Percentiles rank a stretch among this genome's conserved stretches.
Conservation (phyloP, 1,284 basidiomycete genomes). For the Ceratobasidium sp. region DNA sequence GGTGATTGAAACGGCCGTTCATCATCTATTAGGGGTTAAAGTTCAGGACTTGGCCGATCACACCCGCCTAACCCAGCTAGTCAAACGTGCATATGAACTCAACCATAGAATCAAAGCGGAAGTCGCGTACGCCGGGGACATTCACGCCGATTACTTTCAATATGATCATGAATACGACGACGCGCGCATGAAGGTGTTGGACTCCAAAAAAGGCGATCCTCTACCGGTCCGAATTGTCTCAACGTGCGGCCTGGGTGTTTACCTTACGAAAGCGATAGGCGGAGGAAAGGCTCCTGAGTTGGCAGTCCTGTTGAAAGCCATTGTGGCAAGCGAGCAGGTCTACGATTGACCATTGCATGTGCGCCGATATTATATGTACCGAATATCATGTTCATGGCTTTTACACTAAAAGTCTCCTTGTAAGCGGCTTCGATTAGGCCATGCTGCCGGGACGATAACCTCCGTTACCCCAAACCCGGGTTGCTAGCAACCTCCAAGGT, state of each 20-base stretch:
- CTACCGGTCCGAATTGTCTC: neutral
- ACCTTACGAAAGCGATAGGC: conserved; percentile 5
- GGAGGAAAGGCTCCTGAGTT: conserved; percentile 1
- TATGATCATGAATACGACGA: neutral
- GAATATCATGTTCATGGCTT: too few relatives aligned
- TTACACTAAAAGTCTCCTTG: too few relatives aligned
- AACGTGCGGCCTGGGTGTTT: conserved; percentile 2
- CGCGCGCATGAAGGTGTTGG: neutral
- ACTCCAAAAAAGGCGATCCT: neutral
- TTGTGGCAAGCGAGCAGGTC: neutral
- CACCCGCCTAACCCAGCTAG: neutral
- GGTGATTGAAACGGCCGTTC: neutral
- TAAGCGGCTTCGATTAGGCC: too few relatives aligned
- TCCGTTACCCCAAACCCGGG: too few relatives aligned
- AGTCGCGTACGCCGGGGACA: neutral
- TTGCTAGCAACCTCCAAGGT: too few relatives aligned
- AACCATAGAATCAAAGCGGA: conserved; percentile 2
- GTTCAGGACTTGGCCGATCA: neutral
- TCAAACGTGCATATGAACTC: neutral
- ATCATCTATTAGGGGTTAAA: neutral
- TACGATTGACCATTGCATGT: neutral
- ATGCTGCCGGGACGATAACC: too few relatives aligned
- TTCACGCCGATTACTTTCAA: neutral
- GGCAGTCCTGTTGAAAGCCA: neutral
- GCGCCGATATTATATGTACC: too few relatives aligned